Conservation (phyloP, 2,329 filamentous ascomycete species). For the Gnomoniopsis smithogilvyi region DNA sequence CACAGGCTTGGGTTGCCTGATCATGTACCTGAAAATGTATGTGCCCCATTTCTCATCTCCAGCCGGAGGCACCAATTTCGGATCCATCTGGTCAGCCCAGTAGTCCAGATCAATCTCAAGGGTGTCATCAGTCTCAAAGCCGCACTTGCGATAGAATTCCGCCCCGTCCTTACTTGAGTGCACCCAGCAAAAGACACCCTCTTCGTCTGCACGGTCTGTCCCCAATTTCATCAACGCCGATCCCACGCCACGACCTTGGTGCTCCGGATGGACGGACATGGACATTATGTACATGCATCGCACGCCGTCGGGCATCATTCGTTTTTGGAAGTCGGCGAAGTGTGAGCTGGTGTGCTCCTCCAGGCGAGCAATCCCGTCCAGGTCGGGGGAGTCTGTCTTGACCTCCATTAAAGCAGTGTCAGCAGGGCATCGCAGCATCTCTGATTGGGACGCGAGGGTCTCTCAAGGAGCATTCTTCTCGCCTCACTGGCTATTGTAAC, state of each 20-base stretch:
- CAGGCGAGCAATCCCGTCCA: constrained; percentile 27
- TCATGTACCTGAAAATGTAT: constrained; percentile 33
- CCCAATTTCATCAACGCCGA: constrained; percentile 31
- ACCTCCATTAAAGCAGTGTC: too few species aligned
- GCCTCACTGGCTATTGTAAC: too few species aligned
- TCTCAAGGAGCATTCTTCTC: too few species aligned
- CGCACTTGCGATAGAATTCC: constrained; percentile 27
- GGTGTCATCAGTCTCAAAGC: constrained; percentile 27
- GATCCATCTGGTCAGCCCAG: constrained; percentile 23
- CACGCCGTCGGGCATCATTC: constrained; percentile 24
- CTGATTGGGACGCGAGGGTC: too few species aligned
- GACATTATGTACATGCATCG: constrained; percentile 34
- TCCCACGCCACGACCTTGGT: constrained; percentile 32
- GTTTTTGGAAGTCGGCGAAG: constrained; percentile 25
- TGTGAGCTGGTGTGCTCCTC: constrained; percentile 28
- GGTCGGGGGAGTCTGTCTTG: not conserved
- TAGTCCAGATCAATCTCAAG: constrained; percentile 30
- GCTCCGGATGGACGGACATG: constrained; percentile 29
- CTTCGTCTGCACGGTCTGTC: constrained; percentile 26
- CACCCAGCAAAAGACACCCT: constrained; percentile 31
- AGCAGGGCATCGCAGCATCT: too few species aligned
- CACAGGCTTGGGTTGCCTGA: constrained; percentile 7
- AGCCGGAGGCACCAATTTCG: constrained; percentile 18
- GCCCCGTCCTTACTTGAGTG: constrained; percentile 31
- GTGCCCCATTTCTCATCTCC: constrained; percentile 28